Percentiles rank a stretch among this genome's conserved stretches.
phyloP scores from a whole-genome alignment of 805 yeast species.

The Myxozyma mucilagina region DNA sequence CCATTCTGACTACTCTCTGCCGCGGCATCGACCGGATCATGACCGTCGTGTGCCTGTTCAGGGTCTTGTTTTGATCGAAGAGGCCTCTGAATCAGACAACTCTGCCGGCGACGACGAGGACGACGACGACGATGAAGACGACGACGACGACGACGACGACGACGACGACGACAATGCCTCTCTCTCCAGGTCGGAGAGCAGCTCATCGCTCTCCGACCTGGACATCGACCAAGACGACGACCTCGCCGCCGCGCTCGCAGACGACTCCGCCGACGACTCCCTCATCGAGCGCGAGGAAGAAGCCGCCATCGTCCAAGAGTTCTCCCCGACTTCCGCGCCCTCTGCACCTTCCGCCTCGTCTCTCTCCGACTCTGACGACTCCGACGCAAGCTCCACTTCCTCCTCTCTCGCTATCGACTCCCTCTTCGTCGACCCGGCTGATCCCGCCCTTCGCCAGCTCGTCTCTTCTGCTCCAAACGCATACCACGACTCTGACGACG shows the following conservation, averaged over 20 bases:
- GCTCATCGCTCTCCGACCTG: too few relatives aligned
- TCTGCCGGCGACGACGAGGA: slow-evolving; percentile 45
- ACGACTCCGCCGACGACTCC: slow-evolving; percentile 37
- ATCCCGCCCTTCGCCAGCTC: slow-evolving; percentile 34
- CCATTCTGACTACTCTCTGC: neutral
- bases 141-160: slow-evolving; percentile 32
- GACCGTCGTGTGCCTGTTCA: slow-evolving; percentile 14
- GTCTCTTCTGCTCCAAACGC: slow-evolving; percentile 35
- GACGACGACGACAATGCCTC: slow-evolving; percentile 35
- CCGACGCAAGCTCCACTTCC: slow-evolving; percentile 32
- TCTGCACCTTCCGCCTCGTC: slow-evolving; percentile 15
- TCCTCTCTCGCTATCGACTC: slow-evolving; percentile 30
- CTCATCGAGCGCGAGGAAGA: slow-evolving; percentile 41
- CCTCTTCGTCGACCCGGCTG: slow-evolving; percentile 34
- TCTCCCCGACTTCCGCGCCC: slow-evolving; percentile 15
- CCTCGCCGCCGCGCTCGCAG: slow-evolving; percentile 43
- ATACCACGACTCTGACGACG: slow-evolving; percentile 50
- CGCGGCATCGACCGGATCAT: slow-evolving; percentile 12
- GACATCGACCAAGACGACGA: slow-evolving; percentile 57
- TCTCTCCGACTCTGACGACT: slow-evolving; percentile 36
- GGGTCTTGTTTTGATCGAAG: slow-evolving; percentile 34
- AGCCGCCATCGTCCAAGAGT: slow-evolving; percentile 34
- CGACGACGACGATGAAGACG: slow-evolving; percentile 44
- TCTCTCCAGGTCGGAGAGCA: too few relatives aligned
- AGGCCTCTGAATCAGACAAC: slow-evolving; percentile 45